Base-by-base conservation (phyloP, 2,329 filamentous ascomycete species). In the Fusarium napiforme region DNA sequence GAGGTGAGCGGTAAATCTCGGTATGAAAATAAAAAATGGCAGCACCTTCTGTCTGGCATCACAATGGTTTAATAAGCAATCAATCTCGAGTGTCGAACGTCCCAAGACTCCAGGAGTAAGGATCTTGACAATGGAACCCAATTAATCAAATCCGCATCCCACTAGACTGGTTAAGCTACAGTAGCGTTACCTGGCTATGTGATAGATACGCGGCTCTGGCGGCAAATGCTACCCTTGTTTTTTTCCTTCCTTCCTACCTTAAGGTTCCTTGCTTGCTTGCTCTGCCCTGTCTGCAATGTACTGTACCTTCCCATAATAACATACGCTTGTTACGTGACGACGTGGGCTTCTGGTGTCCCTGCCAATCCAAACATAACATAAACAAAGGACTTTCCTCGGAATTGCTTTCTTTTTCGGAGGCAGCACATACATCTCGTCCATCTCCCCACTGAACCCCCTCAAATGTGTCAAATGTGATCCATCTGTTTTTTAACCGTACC, bases 191-290 rank as follows among this genome's bases (percentile, higher is more conserved):
- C 34, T 16, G 15, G 34, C 18, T 52, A 36, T 40, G 42, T 50
- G 40, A 61, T 49, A 23, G 60, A 66, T 42, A 36, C 56, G 74
- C 75, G 74, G 76, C 71, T 77, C 73, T 69, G 73, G 76, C 76
- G 76, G 76, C 71, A 76, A 72, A 60, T 59, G 34, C 28, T 64
- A 45, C 52, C 53, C 65, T 57, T 69, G 67, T 36, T 34, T 23
- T 50, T 28, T 34, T 34, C 9, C 28, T 32, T 19, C 18, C 19
- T 21, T 49, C 19, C 34, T 14, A 34, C 30, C 30, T 32, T 23
- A 23, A 34, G 34, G 34, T 34, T 34, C 34, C 16, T 32, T 55
- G 30, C n/a, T 32, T 49, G 28, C 23, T 32, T 52, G 37, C n/a
- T 23, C 23, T 32, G 55, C 32, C 40, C 21, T 19, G n/a, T 49